Evolutionary conservation across 495 filamentous ascomycete species (phyloP), one percentile per base, ranked within the genome.

Genomic region (Penicillium desertorum): DNA sequence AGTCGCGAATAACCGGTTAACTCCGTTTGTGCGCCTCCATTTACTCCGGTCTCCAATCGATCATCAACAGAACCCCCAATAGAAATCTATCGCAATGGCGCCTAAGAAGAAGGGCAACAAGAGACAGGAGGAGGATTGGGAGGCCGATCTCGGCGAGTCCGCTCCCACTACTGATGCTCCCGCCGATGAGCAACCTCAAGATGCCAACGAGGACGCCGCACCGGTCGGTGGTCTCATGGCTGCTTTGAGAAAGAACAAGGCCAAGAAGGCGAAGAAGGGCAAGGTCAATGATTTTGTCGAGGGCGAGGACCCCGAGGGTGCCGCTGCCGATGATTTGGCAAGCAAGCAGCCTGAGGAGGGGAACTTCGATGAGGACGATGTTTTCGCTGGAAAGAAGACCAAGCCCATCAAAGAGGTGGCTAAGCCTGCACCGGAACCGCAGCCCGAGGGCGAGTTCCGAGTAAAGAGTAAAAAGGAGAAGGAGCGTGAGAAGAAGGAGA

Each of bases 381-480:
- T 88, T 10, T 85, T 92, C 57, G 87, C 87, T 2, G 87, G 87
- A 57, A 84, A 86, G 62, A 72, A 72, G 17, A 85, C 85, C 72
- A 86, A 85, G 68, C 80, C 81, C 51, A 83, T 84, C 54, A 71
- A 73, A 58, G 73, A 75, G 43, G 63, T 62, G 34, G 62, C 62
- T 37, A 57, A 78, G n/a, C 74, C 80, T 22, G 70, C 70, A 20
- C 74, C 74, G 23, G 80, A 73, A 0, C 82, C 4, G 14, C 32
- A 80, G 30, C 81, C 77, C 3, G 85, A 83, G 0, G 75, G 67
- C 14, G 89, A 79, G 30, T 87, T 87, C 51, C 81, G 83, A 51
- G 77, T 96, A 59, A 85, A 96, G 76, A 92, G 87, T 14, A 97
- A 98, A 83, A 96, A 96, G 73, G 89, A 92, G 67, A 97, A 97